phyloP scores from a whole-genome alignment of 2,329 filamentous ascomycete species.

The Fusarium keratoplasticum region DNA sequence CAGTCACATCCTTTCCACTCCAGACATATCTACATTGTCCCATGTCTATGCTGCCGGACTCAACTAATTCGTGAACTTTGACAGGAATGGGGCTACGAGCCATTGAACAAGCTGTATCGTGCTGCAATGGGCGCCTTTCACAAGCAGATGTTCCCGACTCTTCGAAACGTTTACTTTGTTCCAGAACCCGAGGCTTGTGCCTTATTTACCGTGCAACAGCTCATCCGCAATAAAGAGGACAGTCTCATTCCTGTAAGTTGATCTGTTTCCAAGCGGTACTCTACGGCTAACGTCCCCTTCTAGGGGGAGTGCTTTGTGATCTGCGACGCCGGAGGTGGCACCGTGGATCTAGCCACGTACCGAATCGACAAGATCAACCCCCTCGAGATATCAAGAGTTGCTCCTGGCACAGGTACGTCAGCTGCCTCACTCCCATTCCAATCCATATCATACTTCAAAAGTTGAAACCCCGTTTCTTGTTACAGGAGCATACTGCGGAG shows the following conservation, averaged over 20 bases:
- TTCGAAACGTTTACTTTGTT: not conserved
- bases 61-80: not conserved
- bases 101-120: not conserved
- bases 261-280: not conserved
- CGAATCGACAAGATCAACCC: slow-evolving; percentile 4
- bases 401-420: not conserved
- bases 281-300: not conserved
- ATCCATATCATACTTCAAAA: not conserved
- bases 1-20: not conserved
- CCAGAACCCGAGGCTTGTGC: slow-evolving; percentile 4
- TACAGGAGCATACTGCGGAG: not conserved
- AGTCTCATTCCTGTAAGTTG: not conserved
- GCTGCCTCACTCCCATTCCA: too few species aligned
- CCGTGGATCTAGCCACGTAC: slow-evolving; percentile 2
- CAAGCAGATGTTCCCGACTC: slow-evolving; percentile 1
- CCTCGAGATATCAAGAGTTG: not conserved
- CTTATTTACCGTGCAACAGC: not conserved
- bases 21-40: not conserved
- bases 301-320: slow-evolving; percentile 4
- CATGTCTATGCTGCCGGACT: not conserved
- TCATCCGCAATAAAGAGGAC: not conserved
- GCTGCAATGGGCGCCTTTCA: not conserved
- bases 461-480: not conserved
- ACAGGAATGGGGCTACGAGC: not conserved
- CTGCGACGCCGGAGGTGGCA: slow-evolving; percentile 3